These are phyloP conservation scores for Maudiozyma pseudohumilis DNA, from an alignment of 805 yeast species.

Conservation along the genomic window DNA sequence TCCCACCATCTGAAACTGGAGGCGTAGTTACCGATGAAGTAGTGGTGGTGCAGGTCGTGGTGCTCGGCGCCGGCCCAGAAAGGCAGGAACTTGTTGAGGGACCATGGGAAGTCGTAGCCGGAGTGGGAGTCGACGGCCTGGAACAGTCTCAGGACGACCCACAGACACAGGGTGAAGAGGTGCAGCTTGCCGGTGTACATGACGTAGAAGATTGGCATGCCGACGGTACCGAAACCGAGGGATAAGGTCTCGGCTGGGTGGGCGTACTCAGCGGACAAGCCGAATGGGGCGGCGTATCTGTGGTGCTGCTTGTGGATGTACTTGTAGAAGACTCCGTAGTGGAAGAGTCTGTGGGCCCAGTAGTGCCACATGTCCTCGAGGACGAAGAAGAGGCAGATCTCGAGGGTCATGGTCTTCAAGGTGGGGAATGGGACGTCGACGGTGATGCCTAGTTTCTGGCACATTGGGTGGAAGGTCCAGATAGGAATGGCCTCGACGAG, in stretches of 20 bases:
- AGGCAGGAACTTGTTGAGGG: conserved; percentile 83
- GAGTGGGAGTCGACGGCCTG: conserved; percentile 98
- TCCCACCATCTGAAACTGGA: conserved; percentile 97
- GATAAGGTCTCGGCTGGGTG: conserved; percentile 90
- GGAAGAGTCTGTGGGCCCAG: conserved; percentile 87
- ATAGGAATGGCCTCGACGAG: conserved; percentile 92
- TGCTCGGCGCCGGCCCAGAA: conserved; percentile 99
- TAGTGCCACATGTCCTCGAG: conserved; percentile 96
- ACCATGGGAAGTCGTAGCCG: conserved; percentile 97
- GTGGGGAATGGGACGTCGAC: conserved; percentile 81
- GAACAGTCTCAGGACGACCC: conserved; percentile 82
- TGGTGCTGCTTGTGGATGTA: conserved; percentile 96
- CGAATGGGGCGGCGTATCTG: conserved; percentile 96
- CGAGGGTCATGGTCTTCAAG: conserved; percentile 45
- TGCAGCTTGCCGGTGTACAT: conserved; percentile 69
- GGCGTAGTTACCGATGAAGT: conserved; percentile 91
- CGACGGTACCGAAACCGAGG: conserved; percentile 92
- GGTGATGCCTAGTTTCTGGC: conserved; percentile 69
- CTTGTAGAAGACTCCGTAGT: conserved; percentile 81
- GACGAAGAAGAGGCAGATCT: conserved; percentile 68
- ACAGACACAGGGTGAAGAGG: conserved; percentile 74
- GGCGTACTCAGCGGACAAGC: conserved; percentile 94
- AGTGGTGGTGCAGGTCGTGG: conserved; percentile 95
- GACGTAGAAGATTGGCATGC: conserved; percentile 83
- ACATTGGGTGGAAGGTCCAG: conserved; percentile 93